Evolutionary conservation across 495 filamentous ascomycete genomes (phyloP).

Genomic region (Penicillium tannophilum): DNA sequence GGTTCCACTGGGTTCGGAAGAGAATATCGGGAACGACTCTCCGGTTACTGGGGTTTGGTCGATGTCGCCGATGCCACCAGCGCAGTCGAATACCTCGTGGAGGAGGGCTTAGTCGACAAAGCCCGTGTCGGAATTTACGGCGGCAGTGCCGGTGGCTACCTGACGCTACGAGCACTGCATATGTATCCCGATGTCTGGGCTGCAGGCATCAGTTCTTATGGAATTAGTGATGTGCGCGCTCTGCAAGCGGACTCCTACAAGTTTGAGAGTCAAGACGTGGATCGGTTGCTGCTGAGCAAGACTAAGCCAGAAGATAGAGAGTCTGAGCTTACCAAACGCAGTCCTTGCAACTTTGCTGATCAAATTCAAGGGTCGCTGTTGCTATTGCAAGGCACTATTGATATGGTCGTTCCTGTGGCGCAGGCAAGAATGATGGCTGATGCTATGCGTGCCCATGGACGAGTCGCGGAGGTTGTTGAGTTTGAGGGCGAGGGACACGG

Average conservation of each 20-base stretch:
- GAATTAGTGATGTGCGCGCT: slow-evolving; percentile 46
- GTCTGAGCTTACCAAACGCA: slow-evolving; percentile 37
- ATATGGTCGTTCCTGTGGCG: slow-evolving; percentile 49
- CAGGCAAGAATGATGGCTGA: slow-evolving; percentile 48
- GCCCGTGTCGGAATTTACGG: slow-evolving; percentile 48
- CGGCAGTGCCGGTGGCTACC: slow-evolving; percentile 51
- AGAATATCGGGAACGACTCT: slow-evolving; percentile 46
- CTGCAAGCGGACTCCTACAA: slow-evolving; percentile 51
- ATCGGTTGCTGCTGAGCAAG: slow-evolving; percentile 36
- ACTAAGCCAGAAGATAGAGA: slow-evolving; percentile 37
- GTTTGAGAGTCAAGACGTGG: slow-evolving; percentile 52
- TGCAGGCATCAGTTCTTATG: slow-evolving; percentile 45
- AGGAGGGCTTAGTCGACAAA: slow-evolving; percentile 33
- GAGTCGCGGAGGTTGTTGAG: slow-evolving; percentile 45
- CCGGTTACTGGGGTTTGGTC: slow-evolving; percentile 44
- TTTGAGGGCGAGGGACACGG: slow-evolving; percentile 53
- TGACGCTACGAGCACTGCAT: slow-evolving; percentile 42
- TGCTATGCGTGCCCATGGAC: slow-evolving; percentile 36
- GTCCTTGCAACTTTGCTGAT: slow-evolving; percentile 46
- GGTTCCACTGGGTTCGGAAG: slow-evolving; percentile 52
- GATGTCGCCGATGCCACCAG: slow-evolving; percentile 49
- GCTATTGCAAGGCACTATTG: slow-evolving; percentile 48
- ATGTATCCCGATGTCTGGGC: slow-evolving; percentile 39
- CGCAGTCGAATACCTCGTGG: slow-evolving; percentile 42
- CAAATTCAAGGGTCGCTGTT: slow-evolving; percentile 48